Base-by-base conservation (phyloP, 805 yeast genomes). In the Danielozyma ontarioensis region DNA sequence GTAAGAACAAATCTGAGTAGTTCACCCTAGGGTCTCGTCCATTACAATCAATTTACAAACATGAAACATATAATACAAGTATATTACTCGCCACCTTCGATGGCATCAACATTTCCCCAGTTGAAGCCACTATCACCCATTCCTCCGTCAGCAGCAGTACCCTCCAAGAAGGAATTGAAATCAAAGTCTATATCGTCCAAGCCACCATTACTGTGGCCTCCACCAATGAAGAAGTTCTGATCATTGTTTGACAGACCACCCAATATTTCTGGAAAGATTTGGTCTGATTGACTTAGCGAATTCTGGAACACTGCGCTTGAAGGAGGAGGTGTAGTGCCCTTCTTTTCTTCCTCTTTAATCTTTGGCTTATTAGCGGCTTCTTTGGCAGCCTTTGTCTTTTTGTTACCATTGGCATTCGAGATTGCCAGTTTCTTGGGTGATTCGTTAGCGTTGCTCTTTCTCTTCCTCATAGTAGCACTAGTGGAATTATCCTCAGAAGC, bases 121-220 rank as follows among this genome's bases (percentile, higher is more conserved):
- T 51, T 56, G 40, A 66, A 66, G 3, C 58, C 62, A 17, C 46
- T 44, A 18, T 64, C 59, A 36, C 54, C 51, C 36, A 61, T 41
- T 2, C 47, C 45, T 6, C 40, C 45, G 27, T 57, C 63, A 14
- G 41, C 47, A 11, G 53, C 62, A 31, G 46, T 50, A 3, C 62
- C 57, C 30, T 62, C 70, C 44, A 67, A 55, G 39, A 66, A 62
- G 50, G 51, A 62, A 39, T 62, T 61, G 44, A 65, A 65, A 39
- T 64, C 70, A 45, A 67, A 66, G 39, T 64, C 71, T 23, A 66
- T 62, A 33, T 65, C 72, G 28, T 64, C 70, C 24, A 64, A 50
- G n/a, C 58, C 55, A 7, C 53, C 51, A 16, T 42, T 41, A 14
- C 47, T 41, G 14, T 31, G 27, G 22, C 27, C 45, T 2, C 48